Percentiles rank a stretch among this genome's conserved stretches.
phyloP scores from a whole-genome alignment of 192 early-diverging fungal species.

The Coemansia sp. region DNA sequence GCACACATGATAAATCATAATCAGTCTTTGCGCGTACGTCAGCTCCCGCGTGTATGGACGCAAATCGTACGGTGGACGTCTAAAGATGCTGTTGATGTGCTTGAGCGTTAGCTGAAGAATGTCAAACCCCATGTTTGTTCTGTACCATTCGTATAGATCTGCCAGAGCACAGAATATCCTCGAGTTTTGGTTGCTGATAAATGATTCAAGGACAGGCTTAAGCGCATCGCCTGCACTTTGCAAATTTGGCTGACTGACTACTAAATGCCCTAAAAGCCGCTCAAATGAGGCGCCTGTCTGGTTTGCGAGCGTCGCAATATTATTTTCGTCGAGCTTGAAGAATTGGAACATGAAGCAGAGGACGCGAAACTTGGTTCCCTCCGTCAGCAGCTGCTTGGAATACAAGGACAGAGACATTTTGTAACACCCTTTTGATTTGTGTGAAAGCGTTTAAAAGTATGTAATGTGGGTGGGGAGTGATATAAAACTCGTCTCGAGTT shows the following conservation, averaged over 20 bases:
- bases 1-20: conserved; percentile 35
- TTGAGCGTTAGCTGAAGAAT: conserved; percentile 32
- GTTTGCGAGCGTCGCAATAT: conserved; percentile 26
- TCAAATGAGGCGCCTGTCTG: conserved; percentile 9
- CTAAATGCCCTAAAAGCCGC: conserved; percentile 9
- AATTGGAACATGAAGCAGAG: conserved; percentile 34
- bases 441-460: not conserved
- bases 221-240: conserved; percentile 1
- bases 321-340: conserved; percentile 31
- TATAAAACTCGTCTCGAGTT: too few species aligned
- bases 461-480: too few species aligned
- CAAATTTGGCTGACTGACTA: conserved; percentile 27
- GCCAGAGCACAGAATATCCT: conserved; percentile 36
- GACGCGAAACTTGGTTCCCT: conserved; percentile 34
- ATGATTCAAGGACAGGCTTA: conserved; percentile 28
- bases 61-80: conserved; percentile 28
- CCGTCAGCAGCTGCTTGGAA: conserved; percentile 26
- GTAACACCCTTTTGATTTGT: not conserved
- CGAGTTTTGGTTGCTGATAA: conserved; percentile 48
- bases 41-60: conserved; percentile 35
- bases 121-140: conserved; percentile 8
- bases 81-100: conserved; percentile 47
- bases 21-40: conserved; percentile 36
- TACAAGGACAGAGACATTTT: conserved; percentile 7
- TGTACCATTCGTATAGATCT: conserved; percentile 31